Conservation (phyloP, 805 yeast genomes). For the Candida fluviatilis region DNA sequence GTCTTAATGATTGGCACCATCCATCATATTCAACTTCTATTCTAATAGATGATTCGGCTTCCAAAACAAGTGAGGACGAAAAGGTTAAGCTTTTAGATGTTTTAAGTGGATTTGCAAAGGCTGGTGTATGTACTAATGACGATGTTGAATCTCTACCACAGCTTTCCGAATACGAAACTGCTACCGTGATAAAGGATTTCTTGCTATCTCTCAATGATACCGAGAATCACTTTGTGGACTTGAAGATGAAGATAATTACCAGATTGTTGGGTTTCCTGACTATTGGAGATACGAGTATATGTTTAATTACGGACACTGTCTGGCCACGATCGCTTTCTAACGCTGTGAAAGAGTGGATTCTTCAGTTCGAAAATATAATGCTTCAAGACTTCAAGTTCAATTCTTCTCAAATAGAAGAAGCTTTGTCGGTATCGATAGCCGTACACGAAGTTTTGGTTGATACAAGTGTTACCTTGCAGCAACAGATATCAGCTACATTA, state of each 20-base stretch:
- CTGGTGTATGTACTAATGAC: background rate
- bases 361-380: conserved; percentile 24
- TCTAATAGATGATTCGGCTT: conserved; percentile 10
- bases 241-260: conserved; percentile 21
- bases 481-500: conserved; percentile 16
- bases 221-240: conserved; percentile 13
- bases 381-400: conserved; percentile 7
- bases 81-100: conserved; percentile 32
- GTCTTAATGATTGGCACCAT: conserved; percentile 26
- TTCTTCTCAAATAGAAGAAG: background rate
- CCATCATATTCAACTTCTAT: conserved; percentile 13
- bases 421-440: conserved; percentile 22
- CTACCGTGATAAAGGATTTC: conserved; percentile 11
- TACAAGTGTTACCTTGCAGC: conserved; percentile 29
- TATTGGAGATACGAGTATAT: conserved; percentile 10
- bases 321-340: conserved; percentile 37
- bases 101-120: conserved; percentile 26
- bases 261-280: conserved; percentile 17
- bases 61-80: conserved; percentile 22
- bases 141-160: conserved; percentile 4
- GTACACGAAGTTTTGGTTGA: conserved; percentile 47
- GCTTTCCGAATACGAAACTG: conserved; percentile 11
- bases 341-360: conserved; percentile 31
- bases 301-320: conserved; percentile 30
- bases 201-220: conserved; percentile 10